A percentile compares a stretch with the other conserved stretches of the same genome.
These are phyloP conservation scores for Pistacia atlantica DNA, from an alignment of 345 rosid genomes.

Conservation along the genomic window DNA sequence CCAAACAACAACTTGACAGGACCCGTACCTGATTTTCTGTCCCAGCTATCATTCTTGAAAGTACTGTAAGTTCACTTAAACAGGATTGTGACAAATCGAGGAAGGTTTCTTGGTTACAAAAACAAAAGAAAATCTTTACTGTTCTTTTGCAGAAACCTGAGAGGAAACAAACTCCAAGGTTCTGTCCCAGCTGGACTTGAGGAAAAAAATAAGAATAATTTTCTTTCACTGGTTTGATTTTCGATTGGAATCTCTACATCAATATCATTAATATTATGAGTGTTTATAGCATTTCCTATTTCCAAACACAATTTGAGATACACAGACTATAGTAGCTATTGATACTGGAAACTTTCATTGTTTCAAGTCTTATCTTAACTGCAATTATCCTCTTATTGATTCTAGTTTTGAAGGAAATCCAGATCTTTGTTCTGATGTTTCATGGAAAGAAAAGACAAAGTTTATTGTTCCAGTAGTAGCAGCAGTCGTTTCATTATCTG, in stretches of 20 bases:
- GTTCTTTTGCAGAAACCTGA: constrained; percentile 35
- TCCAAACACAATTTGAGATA: too few relatives aligned
- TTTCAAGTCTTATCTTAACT: too few relatives aligned
- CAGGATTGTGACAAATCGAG: too few relatives aligned
- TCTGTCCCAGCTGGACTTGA: constrained; percentile 44
- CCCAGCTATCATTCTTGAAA: constrained; percentile 32
- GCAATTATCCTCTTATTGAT: not conserved
- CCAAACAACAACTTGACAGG: too few relatives aligned
- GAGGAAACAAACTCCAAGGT: constrained; percentile 48
- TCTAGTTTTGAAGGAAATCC: constrained; percentile 42
- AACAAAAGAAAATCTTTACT: too few relatives aligned
- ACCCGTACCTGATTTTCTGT: constrained; percentile 12
- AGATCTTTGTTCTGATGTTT: constrained; percentile 40
- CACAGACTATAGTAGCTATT: not conserved
- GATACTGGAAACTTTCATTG: not conserved
- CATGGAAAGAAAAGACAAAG: constrained; percentile 32
- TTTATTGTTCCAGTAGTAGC: constrained; percentile 36
- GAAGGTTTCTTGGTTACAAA: too few relatives aligned
- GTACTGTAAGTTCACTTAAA: constrained; percentile 36
- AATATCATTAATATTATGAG: too few relatives aligned
- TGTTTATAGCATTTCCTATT: too few relatives aligned
- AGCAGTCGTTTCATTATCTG: constrained; percentile 27
- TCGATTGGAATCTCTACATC: too few relatives aligned
- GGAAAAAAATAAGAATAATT: constrained; percentile 37
- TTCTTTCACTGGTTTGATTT: constrained; percentile 34